These are phyloP conservation scores for Geosiphon pyriformis DNA, from an alignment of 192 early-diverging fungal genomes.

Conservation along the genomic window DNA sequence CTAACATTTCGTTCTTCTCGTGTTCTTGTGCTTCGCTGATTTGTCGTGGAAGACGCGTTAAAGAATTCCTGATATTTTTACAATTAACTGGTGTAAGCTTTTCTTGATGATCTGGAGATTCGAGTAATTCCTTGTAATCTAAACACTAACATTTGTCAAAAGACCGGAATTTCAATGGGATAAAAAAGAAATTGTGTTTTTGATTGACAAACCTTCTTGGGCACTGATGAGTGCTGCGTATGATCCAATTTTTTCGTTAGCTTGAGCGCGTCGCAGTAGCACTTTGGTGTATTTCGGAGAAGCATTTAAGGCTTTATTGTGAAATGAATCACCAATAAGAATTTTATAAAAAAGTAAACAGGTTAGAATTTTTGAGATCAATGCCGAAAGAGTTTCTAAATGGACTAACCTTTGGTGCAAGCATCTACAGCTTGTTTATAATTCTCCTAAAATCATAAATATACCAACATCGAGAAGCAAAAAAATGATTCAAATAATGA, in stretches of 20 bases:
- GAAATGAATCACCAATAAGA: too few relatives aligned
- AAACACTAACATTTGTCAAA: conserved; percentile 23
- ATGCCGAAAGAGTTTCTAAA: conserved; percentile 4
- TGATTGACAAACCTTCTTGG: conserved; percentile 35
- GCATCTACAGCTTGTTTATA: conserved; percentile 35
- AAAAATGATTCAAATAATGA: background rate
- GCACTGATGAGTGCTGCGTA: conserved; percentile 42
- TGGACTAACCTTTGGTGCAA: conserved; percentile 25
- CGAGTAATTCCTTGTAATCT: conserved; percentile 37
- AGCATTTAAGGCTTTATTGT: conserved; percentile 42
- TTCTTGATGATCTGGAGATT: conserved; percentile 36
- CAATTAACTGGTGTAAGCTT: background rate
- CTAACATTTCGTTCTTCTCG: conserved; percentile 68
- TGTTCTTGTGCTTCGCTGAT: conserved; percentile 49
- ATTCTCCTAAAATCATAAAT: conserved; percentile 23
- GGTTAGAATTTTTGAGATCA: background rate
- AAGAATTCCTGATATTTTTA: conserved; percentile 8
- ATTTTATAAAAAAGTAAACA: background rate
- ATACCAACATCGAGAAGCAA: background rate
- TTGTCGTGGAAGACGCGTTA: conserved; percentile 38
- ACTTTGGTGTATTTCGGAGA: conserved; percentile 56
- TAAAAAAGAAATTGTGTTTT: background rate
- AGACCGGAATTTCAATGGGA: background rate
- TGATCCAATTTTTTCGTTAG: conserved; percentile 46
- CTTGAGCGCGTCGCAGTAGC: conserved; percentile 53